phyloP scores from a whole-genome alignment of 305 asterid genomes.

The Caryopteris hybrid region DNA sequence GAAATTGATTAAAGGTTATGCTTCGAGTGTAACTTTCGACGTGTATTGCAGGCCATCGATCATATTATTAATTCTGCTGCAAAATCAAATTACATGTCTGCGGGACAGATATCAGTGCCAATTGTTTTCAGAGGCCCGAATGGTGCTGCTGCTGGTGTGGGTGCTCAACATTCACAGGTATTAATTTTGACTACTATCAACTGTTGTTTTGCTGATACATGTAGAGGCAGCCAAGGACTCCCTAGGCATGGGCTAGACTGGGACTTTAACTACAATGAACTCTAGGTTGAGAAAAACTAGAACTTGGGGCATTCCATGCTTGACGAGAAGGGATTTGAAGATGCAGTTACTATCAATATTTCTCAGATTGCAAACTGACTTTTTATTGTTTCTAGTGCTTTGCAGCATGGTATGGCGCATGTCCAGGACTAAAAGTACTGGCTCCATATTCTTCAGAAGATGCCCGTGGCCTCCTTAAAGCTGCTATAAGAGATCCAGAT shows the following conservation, averaged over 20 bases:
- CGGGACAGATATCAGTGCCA: constrained; percentile 91
- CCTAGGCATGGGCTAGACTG: not conserved
- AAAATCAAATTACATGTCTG: constrained; percentile 91
- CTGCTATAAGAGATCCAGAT: constrained; percentile 98
- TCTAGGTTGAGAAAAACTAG: too few relatives aligned
- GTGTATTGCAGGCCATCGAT: constrained; percentile 74
- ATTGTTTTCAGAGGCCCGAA: constrained; percentile 95
- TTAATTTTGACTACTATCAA: not conserved
- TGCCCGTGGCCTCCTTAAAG: constrained; percentile 95
- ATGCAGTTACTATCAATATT: not conserved
- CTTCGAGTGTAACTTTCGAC: not conserved
- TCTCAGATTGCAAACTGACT: not conserved
- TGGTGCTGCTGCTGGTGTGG: constrained; percentile 98
- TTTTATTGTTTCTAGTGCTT: constrained; percentile 59
- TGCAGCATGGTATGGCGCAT: constrained; percentile 89
- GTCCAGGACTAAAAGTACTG: constrained; percentile 87
- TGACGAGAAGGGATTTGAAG: constrained; percentile 1
- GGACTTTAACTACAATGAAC: too few relatives aligned
- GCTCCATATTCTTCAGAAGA: constrained; percentile 91
- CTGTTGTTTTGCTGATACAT: constrained; percentile 2
- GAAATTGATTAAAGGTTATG: not conserved
- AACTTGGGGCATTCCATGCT: not conserved
- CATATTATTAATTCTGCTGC: constrained; percentile 97
- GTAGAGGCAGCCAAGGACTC: not conserved
- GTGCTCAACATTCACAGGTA: constrained; percentile 98